These are phyloP conservation scores for Kockovaella imperatae DNA, from an alignment of 768 basidiomycete species.

Conservation along the genomic window DNA sequence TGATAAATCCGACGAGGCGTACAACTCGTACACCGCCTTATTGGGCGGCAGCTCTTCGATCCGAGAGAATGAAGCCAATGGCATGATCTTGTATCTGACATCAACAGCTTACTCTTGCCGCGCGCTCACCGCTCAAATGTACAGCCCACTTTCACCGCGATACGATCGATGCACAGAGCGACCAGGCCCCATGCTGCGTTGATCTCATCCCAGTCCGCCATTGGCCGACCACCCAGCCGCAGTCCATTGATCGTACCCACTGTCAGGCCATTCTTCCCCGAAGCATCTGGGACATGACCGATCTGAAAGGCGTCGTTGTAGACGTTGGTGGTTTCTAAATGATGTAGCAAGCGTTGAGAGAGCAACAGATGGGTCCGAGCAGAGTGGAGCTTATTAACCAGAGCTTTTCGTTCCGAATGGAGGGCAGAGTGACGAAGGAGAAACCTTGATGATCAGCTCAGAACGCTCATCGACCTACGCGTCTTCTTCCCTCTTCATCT, in stretches of 20 bases:
- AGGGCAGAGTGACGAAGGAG: constrained; percentile 19
- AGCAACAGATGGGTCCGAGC: constrained; percentile 38
- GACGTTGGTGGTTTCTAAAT: constrained; percentile 44
- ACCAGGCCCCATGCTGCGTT: constrained; percentile 99
- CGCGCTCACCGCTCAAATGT: constrained; percentile 68
- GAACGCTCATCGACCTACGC: constrained; percentile 50
- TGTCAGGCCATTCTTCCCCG: constrained; percentile 9
- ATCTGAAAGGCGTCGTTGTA: constrained; percentile 46
- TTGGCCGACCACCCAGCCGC: constrained; percentile 67
- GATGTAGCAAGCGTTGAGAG: constrained; percentile 25
- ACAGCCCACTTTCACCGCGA: constrained; percentile 84
- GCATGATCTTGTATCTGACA: constrained; percentile 74
- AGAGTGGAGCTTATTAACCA: constrained; percentile 21
- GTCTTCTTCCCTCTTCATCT: constrained; percentile 51
- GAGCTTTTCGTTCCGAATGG: constrained; percentile 7
- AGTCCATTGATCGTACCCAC: constrained; percentile 96
- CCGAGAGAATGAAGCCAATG: constrained; percentile 89
- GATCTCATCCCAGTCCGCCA: constrained; percentile 98
- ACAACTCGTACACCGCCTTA: constrained; percentile 68
- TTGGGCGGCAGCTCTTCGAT: constrained; percentile 55
- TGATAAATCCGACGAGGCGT: constrained; percentile 88
- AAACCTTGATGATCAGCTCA: constrained; percentile 11
- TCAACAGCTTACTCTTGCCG: neutral
- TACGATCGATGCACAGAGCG: constrained; percentile 77
- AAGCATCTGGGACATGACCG: constrained; percentile 34